These are phyloP conservation scores for Rhynchosporium agropyri DNA, from an alignment of 2,329 filamentous ascomycete species.

Conservation along the genomic window DNA sequence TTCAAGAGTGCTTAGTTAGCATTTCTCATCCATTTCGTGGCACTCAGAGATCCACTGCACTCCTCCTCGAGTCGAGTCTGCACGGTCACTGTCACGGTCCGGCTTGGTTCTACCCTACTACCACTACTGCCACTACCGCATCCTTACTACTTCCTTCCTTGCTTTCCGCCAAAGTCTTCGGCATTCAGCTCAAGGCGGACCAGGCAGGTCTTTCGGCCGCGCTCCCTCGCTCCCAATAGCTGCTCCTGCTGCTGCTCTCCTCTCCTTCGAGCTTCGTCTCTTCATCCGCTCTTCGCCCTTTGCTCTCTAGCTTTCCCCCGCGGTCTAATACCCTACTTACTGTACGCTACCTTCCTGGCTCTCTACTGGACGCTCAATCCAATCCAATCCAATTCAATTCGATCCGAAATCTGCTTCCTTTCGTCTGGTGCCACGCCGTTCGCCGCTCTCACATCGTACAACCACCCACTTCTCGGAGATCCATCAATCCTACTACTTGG, in stretches of 20 bases:
- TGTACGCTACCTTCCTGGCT: constrained; percentile 9
- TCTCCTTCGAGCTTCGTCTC: background rate
- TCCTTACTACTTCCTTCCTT: constrained; percentile 3
- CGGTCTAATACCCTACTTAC: constrained; percentile 9
- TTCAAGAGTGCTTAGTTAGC: background rate
- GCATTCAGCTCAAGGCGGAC: background rate
- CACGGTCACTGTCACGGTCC: background rate
- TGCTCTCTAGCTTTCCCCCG: background rate
- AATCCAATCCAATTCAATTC: constrained; percentile 8
- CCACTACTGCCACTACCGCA: background rate
- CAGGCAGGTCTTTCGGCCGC: no score
- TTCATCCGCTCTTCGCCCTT: background rate
- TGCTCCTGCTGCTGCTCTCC: background rate
- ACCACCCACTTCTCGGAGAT: constrained; percentile 6
- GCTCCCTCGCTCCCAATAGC: no score
- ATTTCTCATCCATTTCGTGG: constrained; percentile 4
- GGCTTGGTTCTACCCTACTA: background rate
- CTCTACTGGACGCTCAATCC: background rate
- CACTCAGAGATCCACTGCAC: constrained; percentile 1
- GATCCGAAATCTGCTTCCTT: constrained; percentile 7
- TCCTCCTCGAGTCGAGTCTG: no score
- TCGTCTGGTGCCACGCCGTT: constrained; percentile 9
- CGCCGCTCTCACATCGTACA: constrained; percentile 1
- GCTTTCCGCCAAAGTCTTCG: constrained; percentile 12
- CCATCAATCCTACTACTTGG: background rate